phyloP scores from a whole-genome alignment of 768 basidiomycete genomes.

The Hygrophorus russula region DNA sequence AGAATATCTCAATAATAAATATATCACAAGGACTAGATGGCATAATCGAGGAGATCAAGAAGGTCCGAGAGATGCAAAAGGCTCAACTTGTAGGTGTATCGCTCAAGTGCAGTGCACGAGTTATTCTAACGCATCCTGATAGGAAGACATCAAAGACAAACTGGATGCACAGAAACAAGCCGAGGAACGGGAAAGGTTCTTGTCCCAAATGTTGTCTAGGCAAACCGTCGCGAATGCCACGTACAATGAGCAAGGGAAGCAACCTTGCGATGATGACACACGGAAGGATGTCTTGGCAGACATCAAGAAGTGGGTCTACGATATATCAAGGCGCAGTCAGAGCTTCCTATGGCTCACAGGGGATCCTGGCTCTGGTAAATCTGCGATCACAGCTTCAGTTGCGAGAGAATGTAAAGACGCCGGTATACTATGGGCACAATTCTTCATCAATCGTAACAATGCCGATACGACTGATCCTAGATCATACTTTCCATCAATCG shows the following conservation, averaged over 20 bases:
- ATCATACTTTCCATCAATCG: conserved; percentile 12
- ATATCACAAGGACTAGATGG: background rate
- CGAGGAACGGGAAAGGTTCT: conserved; percentile 4
- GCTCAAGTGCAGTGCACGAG: too few relatives aligned
- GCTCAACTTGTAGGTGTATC: conserved; percentile 7
- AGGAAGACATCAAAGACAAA: conserved; percentile 5
- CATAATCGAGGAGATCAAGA: conserved; percentile 2
- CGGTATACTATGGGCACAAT: conserved; percentile 10
- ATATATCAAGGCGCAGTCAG: background rate
- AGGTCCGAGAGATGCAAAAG: conserved; percentile 5
- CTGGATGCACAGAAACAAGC: conserved; percentile 8
- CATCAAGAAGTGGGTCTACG: conserved; percentile 8
- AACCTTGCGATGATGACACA: conserved; percentile 10
- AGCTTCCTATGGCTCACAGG: conserved; percentile 12
- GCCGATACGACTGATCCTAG: conserved; percentile 9
- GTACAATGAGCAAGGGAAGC: conserved; percentile 10
- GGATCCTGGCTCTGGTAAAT: conserved; percentile 11
- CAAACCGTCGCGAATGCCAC: conserved; percentile 8
- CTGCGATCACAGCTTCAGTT: conserved; percentile 11
- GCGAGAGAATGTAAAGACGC: conserved; percentile 9
- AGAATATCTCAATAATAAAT: background rate
- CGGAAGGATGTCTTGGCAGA: conserved; percentile 8
- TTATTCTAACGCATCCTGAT: too few relatives aligned
- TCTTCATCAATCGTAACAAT: conserved; percentile 12
- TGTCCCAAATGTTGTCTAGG: background rate